Evolutionary conservation across 2,329 filamentous ascomycete species (phyloP).

Genomic region (Fusarium luffae): DNA sequence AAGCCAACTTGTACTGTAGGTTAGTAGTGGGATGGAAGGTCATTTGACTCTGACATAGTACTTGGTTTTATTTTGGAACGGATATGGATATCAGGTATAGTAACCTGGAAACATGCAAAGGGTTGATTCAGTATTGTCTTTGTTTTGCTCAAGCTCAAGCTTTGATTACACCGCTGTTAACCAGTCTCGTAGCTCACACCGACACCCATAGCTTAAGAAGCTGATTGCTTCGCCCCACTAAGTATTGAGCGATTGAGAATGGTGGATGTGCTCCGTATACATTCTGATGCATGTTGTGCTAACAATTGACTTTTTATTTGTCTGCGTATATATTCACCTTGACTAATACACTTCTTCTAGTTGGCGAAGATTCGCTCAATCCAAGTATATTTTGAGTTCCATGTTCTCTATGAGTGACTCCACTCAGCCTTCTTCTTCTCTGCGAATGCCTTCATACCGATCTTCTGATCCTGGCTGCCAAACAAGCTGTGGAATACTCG

Average conservation of each 20-base stretch:
- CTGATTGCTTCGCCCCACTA: slow-evolving; percentile 14
- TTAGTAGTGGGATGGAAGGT: neutral
- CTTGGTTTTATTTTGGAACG: neutral
- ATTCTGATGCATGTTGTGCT: neutral
- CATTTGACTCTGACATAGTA: neutral
- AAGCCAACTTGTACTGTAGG: neutral
- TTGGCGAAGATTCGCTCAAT: neutral
- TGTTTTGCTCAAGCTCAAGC: neutral
- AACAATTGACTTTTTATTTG: neutral
- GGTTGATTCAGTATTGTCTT: neutral
- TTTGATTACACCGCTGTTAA: neutral
- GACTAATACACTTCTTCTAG: neutral
- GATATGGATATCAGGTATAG: neutral
- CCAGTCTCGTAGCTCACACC: slow-evolving; percentile 2
- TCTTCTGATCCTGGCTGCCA: slow-evolving; percentile 96
- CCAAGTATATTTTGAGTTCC: neutral
- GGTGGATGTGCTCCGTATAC: neutral
- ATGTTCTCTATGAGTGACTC: slow-evolving; percentile 73
- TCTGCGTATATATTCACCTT: neutral
- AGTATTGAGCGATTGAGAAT: neutral
- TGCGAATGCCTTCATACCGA: slow-evolving; percentile 94
- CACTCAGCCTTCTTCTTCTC: slow-evolving; percentile 95
- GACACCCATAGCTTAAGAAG: slow-evolving; percentile 2
- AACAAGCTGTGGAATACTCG: slow-evolving; percentile 93
- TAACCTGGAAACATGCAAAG: neutral